Evolutionary conservation across 179 eudicot genomes (phyloP).

Genomic region (Gypsophila paniculata): DNA sequence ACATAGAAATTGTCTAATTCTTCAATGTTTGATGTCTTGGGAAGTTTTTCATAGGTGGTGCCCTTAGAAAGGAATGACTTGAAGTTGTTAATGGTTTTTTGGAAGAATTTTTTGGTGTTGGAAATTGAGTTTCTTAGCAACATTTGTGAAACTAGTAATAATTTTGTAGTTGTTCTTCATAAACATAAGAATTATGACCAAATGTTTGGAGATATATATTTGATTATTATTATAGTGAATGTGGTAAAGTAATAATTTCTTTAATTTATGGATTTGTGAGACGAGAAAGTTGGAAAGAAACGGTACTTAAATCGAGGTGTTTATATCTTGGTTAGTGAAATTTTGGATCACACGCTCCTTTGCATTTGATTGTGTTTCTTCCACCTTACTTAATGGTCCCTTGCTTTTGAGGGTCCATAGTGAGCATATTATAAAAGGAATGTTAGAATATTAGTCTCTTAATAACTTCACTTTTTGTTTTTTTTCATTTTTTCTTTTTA

Average conservation of each 20-base stretch:
- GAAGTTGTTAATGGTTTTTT: conserved; percentile 41
- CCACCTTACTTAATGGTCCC: conserved; percentile 31
- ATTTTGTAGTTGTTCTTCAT: conserved; percentile 12
- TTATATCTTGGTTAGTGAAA: conserved; percentile 6
- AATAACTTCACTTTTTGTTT: conserved; percentile 12
- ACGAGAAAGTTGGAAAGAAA: conserved; percentile 9
- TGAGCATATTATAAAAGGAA: conserved; percentile 18
- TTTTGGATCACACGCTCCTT: conserved; percentile 31
- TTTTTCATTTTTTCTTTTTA: background rate
- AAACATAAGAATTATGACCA: conserved; percentile 2
- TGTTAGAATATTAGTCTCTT: background rate
- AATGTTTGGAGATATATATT: background rate
- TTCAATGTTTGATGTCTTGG: conserved; percentile 36
- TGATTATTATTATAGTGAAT: background rate
- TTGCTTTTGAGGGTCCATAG: conserved; percentile 20
- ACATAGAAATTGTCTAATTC: conserved; percentile 42
- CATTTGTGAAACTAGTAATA: conserved; percentile 22
- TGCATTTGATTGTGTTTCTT: conserved; percentile 30
- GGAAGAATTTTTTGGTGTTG: conserved; percentile 53
- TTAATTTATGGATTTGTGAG: background rate
- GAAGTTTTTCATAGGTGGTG: conserved; percentile 41
- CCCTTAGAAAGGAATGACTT: conserved; percentile 39
- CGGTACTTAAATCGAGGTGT: background rate
- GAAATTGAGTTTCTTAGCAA: conserved; percentile 45
- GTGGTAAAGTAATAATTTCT: too few relatives aligned